These are phyloP conservation scores for Yamadazyma kanchanaburiensis DNA, from an alignment of 1,139 yeast species.

Conservation along the genomic window DNA sequence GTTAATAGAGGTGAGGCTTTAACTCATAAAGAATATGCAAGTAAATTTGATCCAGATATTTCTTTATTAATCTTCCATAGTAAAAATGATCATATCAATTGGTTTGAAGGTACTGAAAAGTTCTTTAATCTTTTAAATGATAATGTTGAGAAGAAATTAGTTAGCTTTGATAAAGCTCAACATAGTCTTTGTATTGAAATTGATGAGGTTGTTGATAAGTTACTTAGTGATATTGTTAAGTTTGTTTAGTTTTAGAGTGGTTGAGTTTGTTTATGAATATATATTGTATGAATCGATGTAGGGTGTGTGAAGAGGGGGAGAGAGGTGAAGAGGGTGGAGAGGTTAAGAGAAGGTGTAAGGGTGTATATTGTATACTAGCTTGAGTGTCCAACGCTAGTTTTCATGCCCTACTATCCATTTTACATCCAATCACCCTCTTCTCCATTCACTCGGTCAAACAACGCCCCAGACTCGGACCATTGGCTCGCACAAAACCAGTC, in stretches of 20 bases:
- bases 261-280: not conserved
- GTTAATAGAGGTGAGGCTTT: constrained; percentile 58
- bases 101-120: constrained; percentile 47
- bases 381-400: too few species aligned
- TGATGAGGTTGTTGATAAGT: constrained; percentile 30
- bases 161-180: constrained; percentile 28
- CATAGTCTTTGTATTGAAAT: constrained; percentile 48
- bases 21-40: constrained; percentile 37
- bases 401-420: too few species aligned
- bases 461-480: too few species aligned
- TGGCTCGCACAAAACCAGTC: too few species aligned
- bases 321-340: too few species aligned
- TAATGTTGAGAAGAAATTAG: constrained; percentile 26
- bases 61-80: constrained; percentile 50
- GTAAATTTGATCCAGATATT: constrained; percentile 39
- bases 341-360: too few species aligned
- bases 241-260: constrained; percentile 1
- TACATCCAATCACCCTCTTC: too few species aligned
- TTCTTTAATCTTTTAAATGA: constrained; percentile 39
- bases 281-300: not conserved
- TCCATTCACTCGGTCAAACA: too few species aligned
- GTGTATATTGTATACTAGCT: too few species aligned
- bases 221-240: constrained; percentile 13
- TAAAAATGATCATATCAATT: constrained; percentile 46
- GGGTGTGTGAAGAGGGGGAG: too few species aligned